phyloP scores from a whole-genome alignment of 768 basidiomycete genomes.

The Phlebiopsis flavidoalba region DNA sequence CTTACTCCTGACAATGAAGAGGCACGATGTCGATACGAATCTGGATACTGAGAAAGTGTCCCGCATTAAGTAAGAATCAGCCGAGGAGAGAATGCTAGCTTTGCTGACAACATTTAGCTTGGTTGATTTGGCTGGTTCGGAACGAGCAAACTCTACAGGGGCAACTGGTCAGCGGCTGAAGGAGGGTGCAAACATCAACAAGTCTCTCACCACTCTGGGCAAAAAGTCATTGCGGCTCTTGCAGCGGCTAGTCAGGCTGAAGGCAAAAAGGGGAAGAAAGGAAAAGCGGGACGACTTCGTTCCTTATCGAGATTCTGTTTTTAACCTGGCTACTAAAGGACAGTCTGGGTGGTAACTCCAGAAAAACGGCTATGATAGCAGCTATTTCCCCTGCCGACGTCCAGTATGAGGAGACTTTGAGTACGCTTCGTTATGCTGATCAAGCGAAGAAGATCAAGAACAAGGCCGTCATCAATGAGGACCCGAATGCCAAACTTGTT shows the following conservation, averaged over 20 bases:
- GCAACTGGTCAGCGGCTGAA: constrained; percentile 95
- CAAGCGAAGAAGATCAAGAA: constrained; percentile 99
- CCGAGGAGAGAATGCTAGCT: not conserved
- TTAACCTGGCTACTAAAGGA: constrained; percentile 98
- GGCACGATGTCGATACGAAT: constrained; percentile 76
- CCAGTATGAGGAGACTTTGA: constrained; percentile 89
- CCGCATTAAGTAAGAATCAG: constrained; percentile 68
- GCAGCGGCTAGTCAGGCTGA: constrained; percentile 56
- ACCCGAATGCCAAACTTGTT: constrained; percentile 98
- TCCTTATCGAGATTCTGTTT: constrained; percentile 96
- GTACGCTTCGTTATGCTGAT: constrained; percentile 96
- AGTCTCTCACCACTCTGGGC: constrained; percentile 94
- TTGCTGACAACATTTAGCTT: constrained; percentile 41
- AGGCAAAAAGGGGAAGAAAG: constrained; percentile 69
- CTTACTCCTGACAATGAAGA: constrained; percentile 88
- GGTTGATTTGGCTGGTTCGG: constrained; percentile 95
- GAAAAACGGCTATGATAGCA: constrained; percentile 99
- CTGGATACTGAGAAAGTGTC: constrained; percentile 99
- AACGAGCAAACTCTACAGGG: constrained; percentile 95
- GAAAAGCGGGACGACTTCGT: constrained; percentile 88
- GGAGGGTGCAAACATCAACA: constrained; percentile 98
- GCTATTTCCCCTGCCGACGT: constrained; percentile 94
- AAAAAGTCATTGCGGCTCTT: constrained; percentile 97
- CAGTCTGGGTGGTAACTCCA: constrained; percentile 89
- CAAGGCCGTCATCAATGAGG: constrained; percentile 98